Percentiles rank a stretch among this genome's conserved stretches.
phyloP scores from a whole-genome alignment of 1,139 yeast genomes.

The Zygosaccharomyces sapae region DNA sequence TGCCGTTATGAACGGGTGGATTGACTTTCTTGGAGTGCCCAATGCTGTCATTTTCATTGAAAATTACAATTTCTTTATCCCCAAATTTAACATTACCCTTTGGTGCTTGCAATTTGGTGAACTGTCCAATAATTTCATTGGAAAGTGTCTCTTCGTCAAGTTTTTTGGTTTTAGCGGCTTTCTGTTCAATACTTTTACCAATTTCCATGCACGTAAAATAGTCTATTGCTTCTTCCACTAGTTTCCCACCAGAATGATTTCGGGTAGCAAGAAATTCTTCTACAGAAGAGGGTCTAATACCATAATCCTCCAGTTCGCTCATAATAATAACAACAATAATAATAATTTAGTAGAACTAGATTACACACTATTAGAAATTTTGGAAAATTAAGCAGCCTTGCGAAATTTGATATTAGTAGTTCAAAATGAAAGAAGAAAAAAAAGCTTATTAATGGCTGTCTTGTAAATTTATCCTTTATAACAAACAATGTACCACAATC shows the following conservation, averaged over 20 bases:
- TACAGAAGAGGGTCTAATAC: background rate
- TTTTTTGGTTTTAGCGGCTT: background rate
- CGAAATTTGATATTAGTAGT: no score
- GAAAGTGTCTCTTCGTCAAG: background rate
- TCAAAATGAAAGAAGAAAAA: no score
- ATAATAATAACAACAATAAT: no score
- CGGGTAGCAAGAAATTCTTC: background rate
- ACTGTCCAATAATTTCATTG: background rate
- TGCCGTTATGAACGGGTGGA: background rate
- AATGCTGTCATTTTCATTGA: background rate
- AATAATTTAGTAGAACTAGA: no score
- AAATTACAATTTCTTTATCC: background rate
- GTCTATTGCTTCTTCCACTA: background rate
- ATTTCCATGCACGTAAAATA: background rate
- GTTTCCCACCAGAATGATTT: background rate
- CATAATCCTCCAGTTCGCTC: background rate
- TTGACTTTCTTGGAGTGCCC: background rate
- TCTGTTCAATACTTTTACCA: background rate
- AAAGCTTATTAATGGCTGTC: no score
- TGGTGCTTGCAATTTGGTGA: constrained; percentile 3
- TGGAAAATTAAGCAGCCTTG: no score
- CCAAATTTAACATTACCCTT: background rate
- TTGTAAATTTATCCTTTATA: no score
- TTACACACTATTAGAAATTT: no score
- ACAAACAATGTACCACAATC: no score